Evolutionary conservation across 176 grass and related monocot species (phyloP).

Genomic region (Aegilops tauschii): DNA sequence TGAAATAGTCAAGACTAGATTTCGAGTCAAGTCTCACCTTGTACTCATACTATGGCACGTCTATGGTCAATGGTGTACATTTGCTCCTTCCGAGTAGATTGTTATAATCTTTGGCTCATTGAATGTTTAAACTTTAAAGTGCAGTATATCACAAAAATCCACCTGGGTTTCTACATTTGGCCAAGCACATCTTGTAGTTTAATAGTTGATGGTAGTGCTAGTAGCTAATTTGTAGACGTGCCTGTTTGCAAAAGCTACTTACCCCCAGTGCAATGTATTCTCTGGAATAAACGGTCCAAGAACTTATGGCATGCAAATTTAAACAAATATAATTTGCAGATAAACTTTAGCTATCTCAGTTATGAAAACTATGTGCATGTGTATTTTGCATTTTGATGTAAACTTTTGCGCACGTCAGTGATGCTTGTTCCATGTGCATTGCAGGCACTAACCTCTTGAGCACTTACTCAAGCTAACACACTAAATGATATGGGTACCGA

Average conservation of each 20-base stretch:
- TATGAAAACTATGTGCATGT: constrained; percentile 12
- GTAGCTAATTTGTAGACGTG: neutral
- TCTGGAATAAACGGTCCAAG: neutral
- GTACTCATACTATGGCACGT: neutral
- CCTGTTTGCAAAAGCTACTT: constrained; percentile 11
- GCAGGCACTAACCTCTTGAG: constrained; percentile 45
- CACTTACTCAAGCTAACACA: constrained; percentile 37
- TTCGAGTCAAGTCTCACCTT: constrained; percentile 5
- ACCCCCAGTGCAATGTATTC: constrained; percentile 16
- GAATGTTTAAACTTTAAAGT: constrained; percentile 7
- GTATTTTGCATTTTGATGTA: constrained; percentile 4
- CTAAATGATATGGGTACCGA: constrained; percentile 64
- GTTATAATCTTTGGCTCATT: constrained; percentile 22
- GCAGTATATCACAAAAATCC: neutral
- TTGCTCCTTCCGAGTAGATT: neutral
- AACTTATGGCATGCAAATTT: neutral
- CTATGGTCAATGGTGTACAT: neutral
- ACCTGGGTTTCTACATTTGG: neutral
- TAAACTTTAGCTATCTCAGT: neutral
- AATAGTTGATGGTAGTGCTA: neutral
- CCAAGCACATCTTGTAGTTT: neutral
- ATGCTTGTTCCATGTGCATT: constrained; percentile 36
- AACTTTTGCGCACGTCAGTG: constrained; percentile 17
- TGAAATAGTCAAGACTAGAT: constrained; percentile 19
- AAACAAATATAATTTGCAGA: neutral